A percentile compares a stretch with the other conserved stretches of the same genome.
These are phyloP conservation scores for Lyophyllum atratum DNA, from an alignment of 768 basidiomycete genomes.

Conservation along the genomic window DNA sequence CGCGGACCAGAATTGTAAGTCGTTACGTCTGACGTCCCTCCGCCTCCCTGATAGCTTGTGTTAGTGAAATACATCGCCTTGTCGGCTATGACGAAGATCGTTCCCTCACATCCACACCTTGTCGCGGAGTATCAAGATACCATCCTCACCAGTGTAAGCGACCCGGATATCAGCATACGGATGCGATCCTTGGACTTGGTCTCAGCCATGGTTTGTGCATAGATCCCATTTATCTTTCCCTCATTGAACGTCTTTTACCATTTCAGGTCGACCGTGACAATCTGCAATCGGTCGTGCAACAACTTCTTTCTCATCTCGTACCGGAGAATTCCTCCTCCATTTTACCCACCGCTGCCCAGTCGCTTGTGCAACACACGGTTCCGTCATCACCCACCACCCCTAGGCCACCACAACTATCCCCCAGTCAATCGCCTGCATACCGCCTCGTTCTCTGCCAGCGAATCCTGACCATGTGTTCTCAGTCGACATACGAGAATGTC, in stretches of 20 bases:
- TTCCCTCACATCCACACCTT: conserved; percentile 87
- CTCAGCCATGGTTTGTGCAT: conserved; percentile 77
- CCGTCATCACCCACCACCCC: conserved; percentile 33
- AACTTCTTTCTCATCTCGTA: conserved; percentile 85
- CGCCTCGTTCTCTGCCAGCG: conserved; percentile 79
- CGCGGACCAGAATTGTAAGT: conserved; percentile 92
- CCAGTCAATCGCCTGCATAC: conserved; percentile 81
- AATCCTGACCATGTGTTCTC: conserved; percentile 85
- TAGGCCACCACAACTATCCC: conserved; percentile 42
- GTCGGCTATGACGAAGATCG: conserved; percentile 93
- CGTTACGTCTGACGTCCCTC: background rate
- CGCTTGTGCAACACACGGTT: conserved; percentile 44
- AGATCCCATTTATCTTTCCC: background rate
- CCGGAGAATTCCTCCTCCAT: conserved; percentile 50
- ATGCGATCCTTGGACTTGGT: conserved; percentile 95
- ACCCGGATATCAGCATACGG: conserved; percentile 93
- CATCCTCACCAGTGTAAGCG: conserved; percentile 86
- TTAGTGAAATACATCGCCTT: conserved; percentile 98
- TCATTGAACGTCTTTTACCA: background rate
- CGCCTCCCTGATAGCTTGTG: conserved; percentile 8
- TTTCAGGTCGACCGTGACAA: conserved; percentile 80
- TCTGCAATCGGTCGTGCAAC: conserved; percentile 87
- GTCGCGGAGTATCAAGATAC: conserved; percentile 91
- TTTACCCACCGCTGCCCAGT: conserved; percentile 63
- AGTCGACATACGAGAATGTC: conserved; percentile 83